phyloP scores from a whole-genome alignment of 2,329 filamentous ascomycete genomes.

The Trichoderma simmonsii region DNA sequence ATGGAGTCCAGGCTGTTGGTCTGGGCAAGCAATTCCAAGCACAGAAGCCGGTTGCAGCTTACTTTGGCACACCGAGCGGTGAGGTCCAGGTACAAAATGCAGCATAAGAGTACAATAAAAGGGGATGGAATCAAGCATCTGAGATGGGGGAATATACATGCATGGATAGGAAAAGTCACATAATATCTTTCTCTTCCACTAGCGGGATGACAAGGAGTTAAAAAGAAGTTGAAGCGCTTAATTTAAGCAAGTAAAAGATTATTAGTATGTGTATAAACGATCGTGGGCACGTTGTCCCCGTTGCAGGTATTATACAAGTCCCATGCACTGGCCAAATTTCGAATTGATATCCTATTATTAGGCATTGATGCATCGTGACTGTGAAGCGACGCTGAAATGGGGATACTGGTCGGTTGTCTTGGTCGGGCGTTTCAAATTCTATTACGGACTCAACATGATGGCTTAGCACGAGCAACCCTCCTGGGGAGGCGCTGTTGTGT shows the following conservation, averaged over 20 bases:
- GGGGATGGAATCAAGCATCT: neutral
- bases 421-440: neutral
- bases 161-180: neutral
- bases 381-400: constrained; percentile 3
- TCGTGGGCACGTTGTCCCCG: constrained; percentile 33
- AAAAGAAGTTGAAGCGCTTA: neutral
- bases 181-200: neutral
- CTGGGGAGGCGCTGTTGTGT: constrained; percentile 64
- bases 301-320: constrained; percentile 36
- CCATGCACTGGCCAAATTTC: constrained; percentile 31
- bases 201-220: neutral
- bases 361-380: constrained; percentile 4
- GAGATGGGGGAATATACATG: neutral
- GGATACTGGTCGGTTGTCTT: neutral
- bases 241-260: neutral
- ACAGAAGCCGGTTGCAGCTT: constrained; percentile 89
- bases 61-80: constrained; percentile 87
- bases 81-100: constrained; percentile 44
- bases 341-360: constrained; percentile 30
- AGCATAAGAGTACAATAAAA: neutral
- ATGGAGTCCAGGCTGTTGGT: constrained; percentile 62
- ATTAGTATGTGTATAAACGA: constrained; percentile 28
- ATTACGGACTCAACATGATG: neutral
- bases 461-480: constrained; percentile 59
- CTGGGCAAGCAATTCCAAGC: constrained; percentile 61